A percentile compares a stretch with the other conserved stretches of the same genome.
phyloP scores from a whole-genome alignment of 306 rosid genomes.

The Sesbania bispinosa region DNA sequence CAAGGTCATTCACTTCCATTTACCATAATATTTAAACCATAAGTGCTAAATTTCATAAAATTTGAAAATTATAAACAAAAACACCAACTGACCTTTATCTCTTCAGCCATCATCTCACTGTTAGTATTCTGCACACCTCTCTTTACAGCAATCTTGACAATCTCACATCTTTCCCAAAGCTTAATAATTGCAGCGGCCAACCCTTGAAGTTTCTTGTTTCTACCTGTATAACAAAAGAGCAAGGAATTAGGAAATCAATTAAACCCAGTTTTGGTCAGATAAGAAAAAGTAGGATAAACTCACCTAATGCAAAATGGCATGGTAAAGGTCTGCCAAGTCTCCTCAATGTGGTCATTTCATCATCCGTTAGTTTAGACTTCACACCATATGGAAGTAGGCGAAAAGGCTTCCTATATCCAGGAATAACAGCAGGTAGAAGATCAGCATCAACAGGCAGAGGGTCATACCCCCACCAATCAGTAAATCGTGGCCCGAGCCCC shows the following conservation, averaged over 20 bases:
- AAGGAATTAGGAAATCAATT: background rate
- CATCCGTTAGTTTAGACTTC: constrained; percentile 74
- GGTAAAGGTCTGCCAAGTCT: constrained; percentile 84
- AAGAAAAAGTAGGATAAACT: constrained; percentile 38
- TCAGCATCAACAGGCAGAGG: constrained; percentile 92
- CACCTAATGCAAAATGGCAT: constrained; percentile 87
- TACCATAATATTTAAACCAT: constrained; percentile 6
- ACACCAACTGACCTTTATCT: constrained; percentile 57
- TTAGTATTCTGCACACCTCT: constrained; percentile 91
- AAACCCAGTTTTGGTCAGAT: constrained; percentile 8
- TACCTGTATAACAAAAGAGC: constrained; percentile 46
- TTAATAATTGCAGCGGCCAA: constrained; percentile 73
- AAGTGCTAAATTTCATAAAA: constrained; percentile 13
- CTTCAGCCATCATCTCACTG: constrained; percentile 80
- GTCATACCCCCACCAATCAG: constrained; percentile 98
- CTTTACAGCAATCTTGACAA: constrained; percentile 85
- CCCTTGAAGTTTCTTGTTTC: constrained; percentile 86
- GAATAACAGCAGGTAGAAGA: constrained; percentile 72
- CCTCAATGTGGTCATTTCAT: constrained; percentile 82
- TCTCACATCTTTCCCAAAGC: constrained; percentile 95
- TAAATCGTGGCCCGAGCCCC: constrained; percentile 86
- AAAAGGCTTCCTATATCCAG: constrained; percentile 81
- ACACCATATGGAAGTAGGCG: constrained; percentile 97
- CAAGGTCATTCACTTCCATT: background rate
- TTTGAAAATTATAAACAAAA: constrained; percentile 3